Base-by-base conservation (phyloP, 2,329 filamentous ascomycete genomes). In the Trichoderma sp. region DNA sequence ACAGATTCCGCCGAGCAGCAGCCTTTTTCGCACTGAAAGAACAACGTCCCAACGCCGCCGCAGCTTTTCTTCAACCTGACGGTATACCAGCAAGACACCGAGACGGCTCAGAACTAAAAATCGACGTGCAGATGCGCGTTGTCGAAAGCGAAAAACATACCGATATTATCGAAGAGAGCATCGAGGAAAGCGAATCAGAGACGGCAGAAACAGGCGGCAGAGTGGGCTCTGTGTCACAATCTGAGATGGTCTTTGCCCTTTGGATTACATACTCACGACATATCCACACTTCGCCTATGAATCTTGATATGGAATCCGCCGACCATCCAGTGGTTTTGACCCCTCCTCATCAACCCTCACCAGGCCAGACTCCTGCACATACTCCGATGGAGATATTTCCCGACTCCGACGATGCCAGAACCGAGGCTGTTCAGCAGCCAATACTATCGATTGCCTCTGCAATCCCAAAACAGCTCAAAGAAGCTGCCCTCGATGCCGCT, bases 181-280 rank as follows among this genome's bases (percentile, higher is more conserved):
- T 88, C 65, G 89, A 93, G 77, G 81, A 87, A 47, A 85, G 87
- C 57, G 82, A 81, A n/a, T 82, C 84, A 43, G 75, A 74, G 68
- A 81, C 70, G 77, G 79, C 70, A 31, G 76, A 77, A 31, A 53
- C 40, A 60, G 8, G 35, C 59, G 80, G 80, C 40, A 78, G 79
- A n/a, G 76, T 83, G 10, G 84, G 87, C n/a, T 79, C 85, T 13
- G 79, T 83, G 37, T 77, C 82, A 4, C 83, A 86, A 71, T 88
- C 90, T 19, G 94, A 97, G 78, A 87, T 97, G 71, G 94, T 98
- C 0, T 98, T 94, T 81, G 96, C 96, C 13, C 82, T 99, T 35
- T 99, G 96, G 96, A 91, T 99, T 73, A 98, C 95, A 1, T 99
- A 98, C 78, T 98, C 95, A 21, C 88, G 94, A 71, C 93, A 97